Base-by-base conservation (phyloP, 2,329 filamentous ascomycete species). In the Aphanocladium album region DNA sequence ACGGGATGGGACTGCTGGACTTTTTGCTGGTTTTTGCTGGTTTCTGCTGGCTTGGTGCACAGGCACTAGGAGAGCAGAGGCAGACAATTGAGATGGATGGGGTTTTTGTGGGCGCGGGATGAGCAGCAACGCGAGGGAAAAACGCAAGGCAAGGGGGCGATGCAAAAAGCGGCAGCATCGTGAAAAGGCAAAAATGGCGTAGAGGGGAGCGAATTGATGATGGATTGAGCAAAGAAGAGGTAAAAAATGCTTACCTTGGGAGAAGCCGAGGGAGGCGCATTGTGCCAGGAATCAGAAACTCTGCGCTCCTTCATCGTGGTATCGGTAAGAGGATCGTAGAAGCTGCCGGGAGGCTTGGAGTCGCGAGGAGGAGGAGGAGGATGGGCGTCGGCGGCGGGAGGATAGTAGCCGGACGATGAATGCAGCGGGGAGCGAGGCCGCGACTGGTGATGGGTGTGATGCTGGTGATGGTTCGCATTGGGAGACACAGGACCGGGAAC, bases 251-350 rank as follows among this genome's bases (percentile, higher is more conserved):
- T 74, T 74, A 81, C 79, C 78, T 81, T 80, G 69, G 77, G 75
- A 64, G 77, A 75, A 64, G 75, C 73, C 64, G 70, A 70, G 67
- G 76, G 74, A 62, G 73, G 73, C 69, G 74, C 71, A 70, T 73
- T 77, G 67, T 77, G 77, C 77, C 79, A 80, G 67, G 77, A 75
- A 67, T 82, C 80, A 62, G 77, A 79, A 65, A 77, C 70, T 63
- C 73, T 74, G 67, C 77, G 79, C 68, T 80, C 78, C 63, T 74
- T 76, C 53, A 75, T 77, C 62, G 76, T 55, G 19, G 58, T 77
- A 72, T 83, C 81, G 47, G 78, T 80, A 47, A 78, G 78, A 17
- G 80, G 80, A 66, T 83, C 81, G 73, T 83, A 83, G 72, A 80
- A 82, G 70, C 77, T 77, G 67, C 79, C 73, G 60, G 73, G 70